Evolutionary conservation across 352 stramenopile genomes (phyloP).

Genomic region (Phytophthora kernoviae): DNA sequence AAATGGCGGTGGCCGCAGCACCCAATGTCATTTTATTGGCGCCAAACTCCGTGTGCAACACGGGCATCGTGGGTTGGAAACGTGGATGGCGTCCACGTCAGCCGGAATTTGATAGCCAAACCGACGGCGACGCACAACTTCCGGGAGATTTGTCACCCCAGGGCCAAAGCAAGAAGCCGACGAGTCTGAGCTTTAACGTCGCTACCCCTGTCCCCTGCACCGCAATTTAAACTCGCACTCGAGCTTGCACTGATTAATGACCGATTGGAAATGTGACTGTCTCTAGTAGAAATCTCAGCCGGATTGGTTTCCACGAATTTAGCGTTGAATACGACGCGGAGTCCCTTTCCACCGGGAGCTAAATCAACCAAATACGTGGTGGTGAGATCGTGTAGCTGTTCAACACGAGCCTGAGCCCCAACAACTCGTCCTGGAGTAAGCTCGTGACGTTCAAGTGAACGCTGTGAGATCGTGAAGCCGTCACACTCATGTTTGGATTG

Average conservation of each 20-base stretch:
- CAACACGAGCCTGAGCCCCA: constrained; percentile 6
- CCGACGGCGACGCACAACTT: constrained; percentile 46
- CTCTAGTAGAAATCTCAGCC: neutral
- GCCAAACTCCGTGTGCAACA: constrained; percentile 51
- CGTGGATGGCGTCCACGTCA: constrained; percentile 31
- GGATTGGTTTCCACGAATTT: constrained; percentile 6
- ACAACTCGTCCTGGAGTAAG: constrained; percentile 2
- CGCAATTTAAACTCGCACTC: neutral
- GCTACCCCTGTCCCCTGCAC: neutral
- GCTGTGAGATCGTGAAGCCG: constrained; percentile 35
- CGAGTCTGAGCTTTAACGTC: constrained; percentile 12
- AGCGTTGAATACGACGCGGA: constrained; percentile 32
- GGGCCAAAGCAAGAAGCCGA: constrained; percentile 10
- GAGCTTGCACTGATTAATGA: neutral
- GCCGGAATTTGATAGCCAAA: constrained; percentile 54
- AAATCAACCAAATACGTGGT: constrained; percentile 23
- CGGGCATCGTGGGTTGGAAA: constrained; percentile 49
- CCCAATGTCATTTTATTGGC: constrained; percentile 22
- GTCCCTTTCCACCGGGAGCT: constrained; percentile 7
- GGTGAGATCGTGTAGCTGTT: constrained; percentile 26
- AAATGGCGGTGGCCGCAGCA: constrained; percentile 13
- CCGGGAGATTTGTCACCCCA: constrained; percentile 30
- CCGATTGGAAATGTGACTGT: neutral
- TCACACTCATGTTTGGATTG: constrained; percentile 14
- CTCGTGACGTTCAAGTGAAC: constrained; percentile 9